These are phyloP conservation scores for Asterophora parasitica DNA, from an alignment of 768 basidiomycete genomes.

Conservation along the genomic window DNA sequence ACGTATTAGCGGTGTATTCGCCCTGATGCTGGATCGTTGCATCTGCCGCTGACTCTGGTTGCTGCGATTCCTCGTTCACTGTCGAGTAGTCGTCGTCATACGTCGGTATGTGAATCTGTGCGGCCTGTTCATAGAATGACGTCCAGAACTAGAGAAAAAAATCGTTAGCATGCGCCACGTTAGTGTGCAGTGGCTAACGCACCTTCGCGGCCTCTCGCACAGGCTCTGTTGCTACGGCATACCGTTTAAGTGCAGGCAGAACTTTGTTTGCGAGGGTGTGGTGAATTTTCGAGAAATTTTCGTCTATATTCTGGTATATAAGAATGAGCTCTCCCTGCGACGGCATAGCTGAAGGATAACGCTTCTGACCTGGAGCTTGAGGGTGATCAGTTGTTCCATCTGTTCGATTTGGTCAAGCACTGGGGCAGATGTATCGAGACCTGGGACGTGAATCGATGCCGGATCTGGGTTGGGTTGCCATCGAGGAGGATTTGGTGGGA, in stretches of 20 bases:
- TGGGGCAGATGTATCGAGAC: conserved; percentile 65
- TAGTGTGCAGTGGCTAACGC: conserved; percentile 17
- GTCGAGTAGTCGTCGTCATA: conserved; percentile 69
- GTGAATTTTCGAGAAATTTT: conserved; percentile 89
- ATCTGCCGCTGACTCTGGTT: conserved; percentile 29
- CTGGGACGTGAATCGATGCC: conserved; percentile 59
- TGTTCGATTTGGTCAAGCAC: conserved; percentile 85
- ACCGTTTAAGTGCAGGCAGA: conserved; percentile 85
- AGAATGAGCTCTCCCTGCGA: background rate
- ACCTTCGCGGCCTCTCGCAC: conserved; percentile 91
- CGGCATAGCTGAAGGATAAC: background rate
- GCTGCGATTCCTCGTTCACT: conserved; percentile 44
- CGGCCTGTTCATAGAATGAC: conserved; percentile 92
- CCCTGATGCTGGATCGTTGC: conserved; percentile 18
- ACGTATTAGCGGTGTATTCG: conserved; percentile 16
- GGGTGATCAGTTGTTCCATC: conserved; percentile 92
- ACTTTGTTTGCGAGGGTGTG: conserved; percentile 75
- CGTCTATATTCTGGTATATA: conserved; percentile 74
- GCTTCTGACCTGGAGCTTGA: conserved; percentile 72
- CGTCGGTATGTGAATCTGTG: conserved; percentile 77
- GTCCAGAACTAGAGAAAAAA: conserved; percentile 81
- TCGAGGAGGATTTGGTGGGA: conserved; percentile 58
- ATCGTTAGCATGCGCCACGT: background rate
- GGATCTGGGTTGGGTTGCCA: conserved; percentile 68
- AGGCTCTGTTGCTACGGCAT: conserved; percentile 81